Evolutionary conservation across 2,329 filamentous ascomycete genomes (phyloP).

Genomic region (Dactylellina drechsleri): DNA sequence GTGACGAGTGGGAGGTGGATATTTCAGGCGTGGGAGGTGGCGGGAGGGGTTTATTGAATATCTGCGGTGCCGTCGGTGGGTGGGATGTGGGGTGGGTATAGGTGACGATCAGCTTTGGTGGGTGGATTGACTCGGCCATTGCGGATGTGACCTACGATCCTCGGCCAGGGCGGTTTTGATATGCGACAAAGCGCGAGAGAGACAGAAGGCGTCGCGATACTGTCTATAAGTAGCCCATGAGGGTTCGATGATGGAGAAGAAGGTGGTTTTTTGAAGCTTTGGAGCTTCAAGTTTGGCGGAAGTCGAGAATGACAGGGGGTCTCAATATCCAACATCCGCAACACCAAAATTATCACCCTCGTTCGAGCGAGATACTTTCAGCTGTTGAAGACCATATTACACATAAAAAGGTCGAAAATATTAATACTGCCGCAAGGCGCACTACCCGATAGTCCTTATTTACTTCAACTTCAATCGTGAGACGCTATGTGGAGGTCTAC

Average conservation of each 20-base stretch:
- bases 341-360: slow-evolving; percentile 15
- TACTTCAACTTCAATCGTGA: too few species aligned
- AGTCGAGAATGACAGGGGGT: not conserved
- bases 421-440: too few species aligned
- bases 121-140: slow-evolving; percentile 37
- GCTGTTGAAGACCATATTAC: too few species aligned
- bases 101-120: slow-evolving; percentile 31
- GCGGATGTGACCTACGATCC: not conserved
- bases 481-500: too few species aligned
- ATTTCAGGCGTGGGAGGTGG: slow-evolving; percentile 46
- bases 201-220: not conserved
- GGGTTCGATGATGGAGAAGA: not conserved
- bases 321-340: slow-evolving; percentile 34
- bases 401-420: too few species aligned
- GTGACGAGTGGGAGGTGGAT: slow-evolving; percentile 29
- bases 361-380: too few species aligned
- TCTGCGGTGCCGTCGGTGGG: slow-evolving; percentile 26
- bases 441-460: too few species aligned
- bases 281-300: not conserved
- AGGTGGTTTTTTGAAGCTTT: not conserved
- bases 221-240: not conserved
- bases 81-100: slow-evolving; percentile 37
- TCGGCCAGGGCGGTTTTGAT: not conserved
- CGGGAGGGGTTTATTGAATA: slow-evolving; percentile 24
- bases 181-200: not conserved